phyloP scores from a whole-genome alignment of 2,329 filamentous ascomycete genomes.

The Xylariaceae sp. region DNA sequence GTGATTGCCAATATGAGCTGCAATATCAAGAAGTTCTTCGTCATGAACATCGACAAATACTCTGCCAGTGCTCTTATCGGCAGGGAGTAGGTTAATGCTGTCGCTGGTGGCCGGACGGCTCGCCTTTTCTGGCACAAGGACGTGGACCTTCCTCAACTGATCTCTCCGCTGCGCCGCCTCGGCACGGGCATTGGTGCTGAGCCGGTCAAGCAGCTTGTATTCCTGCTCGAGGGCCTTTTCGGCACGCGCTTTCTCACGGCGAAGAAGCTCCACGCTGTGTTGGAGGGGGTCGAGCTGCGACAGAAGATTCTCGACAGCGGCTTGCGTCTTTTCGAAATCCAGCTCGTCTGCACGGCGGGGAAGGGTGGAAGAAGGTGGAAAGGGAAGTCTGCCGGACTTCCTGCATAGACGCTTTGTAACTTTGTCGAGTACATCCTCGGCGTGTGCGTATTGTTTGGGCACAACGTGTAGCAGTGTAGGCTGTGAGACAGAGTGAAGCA shows the following conservation, averaged over 20 bases:
- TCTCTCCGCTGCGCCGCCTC: conserved; percentile 49
- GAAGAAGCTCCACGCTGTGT: conserved; percentile 58
- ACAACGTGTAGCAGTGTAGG: conserved; percentile 55
- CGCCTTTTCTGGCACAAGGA: conserved; percentile 39
- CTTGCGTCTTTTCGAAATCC: conserved; percentile 59
- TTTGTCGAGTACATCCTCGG: conserved; percentile 49
- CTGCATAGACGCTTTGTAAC: conserved; percentile 54
- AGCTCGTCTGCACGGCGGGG: conserved; percentile 53
- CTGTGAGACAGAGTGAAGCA: conserved; percentile 55
- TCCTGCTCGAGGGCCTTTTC: conserved; percentile 52
- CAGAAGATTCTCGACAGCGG: conserved; percentile 52
- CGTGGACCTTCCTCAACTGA: conserved; percentile 44
- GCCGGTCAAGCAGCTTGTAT: conserved; percentile 42
- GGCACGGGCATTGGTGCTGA: conserved; percentile 53
- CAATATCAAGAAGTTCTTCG: conserved; percentile 40
- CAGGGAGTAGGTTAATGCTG: conserved; percentile 14
- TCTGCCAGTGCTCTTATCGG: conserved; percentile 17
- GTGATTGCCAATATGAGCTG: conserved; percentile 46
- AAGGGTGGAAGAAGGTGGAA: conserved; percentile 50
- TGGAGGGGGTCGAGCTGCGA: conserved; percentile 55
- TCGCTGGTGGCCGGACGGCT: not conserved
- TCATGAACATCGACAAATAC: conserved; percentile 29
- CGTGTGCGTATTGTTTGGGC: conserved; percentile 45
- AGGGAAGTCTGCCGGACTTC: conserved; percentile 56
- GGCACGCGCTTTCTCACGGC: conserved; percentile 51